Evolutionary conservation across 805 yeast genomes (phyloP), one percentile per base, ranked within the genome.

Genomic region (Lachancea cidri): DNA sequence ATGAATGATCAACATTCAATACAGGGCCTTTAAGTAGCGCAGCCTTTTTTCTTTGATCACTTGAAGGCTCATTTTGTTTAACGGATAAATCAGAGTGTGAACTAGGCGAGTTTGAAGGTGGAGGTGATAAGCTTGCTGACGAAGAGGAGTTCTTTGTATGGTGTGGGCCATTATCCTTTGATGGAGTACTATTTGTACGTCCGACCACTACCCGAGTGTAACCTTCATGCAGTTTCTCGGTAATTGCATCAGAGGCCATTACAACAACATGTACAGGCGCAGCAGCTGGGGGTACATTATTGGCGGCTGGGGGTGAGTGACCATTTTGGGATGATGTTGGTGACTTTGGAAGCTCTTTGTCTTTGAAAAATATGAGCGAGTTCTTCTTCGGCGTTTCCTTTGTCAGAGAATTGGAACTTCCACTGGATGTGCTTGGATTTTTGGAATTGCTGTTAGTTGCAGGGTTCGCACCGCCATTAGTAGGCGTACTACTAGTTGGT

Each of bases 21-120:
- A 93, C 78, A 0, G 97, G 97, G 0, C 96, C 96, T 36, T 73
- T 75, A 14, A 80, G 64, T 27, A 88, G 64, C 0, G 97, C 95
- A 9, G 81, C 77, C 38, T 86, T 72, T 55, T 88, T 89, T 20
- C 95, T 68, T 44, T 75, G 80, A 55, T 89, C 97, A 3, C 79
- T 72, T 1, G 79, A 67, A 4, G 75, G 70, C 8, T 49, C 37
- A 29, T 39, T 39, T 2, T 31, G 39, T 34, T 51, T 6, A 66
- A 57, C 43, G 65, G 72, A 39, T 4, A 38, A 39, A 18, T 35
- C 35, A 4, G 41, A 5, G 14, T 42, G 49, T 13, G 39, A 29
- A 27, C 39, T 33, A 4, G 37, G 20, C 7, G 32, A 16, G 17
- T 39, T 24, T 13, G 39, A 35, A 17, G 32, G 36, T 18, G 20